phyloP scores from a whole-genome alignment of 2,329 filamentous ascomycete species.

The Penicillium sp. region DNA sequence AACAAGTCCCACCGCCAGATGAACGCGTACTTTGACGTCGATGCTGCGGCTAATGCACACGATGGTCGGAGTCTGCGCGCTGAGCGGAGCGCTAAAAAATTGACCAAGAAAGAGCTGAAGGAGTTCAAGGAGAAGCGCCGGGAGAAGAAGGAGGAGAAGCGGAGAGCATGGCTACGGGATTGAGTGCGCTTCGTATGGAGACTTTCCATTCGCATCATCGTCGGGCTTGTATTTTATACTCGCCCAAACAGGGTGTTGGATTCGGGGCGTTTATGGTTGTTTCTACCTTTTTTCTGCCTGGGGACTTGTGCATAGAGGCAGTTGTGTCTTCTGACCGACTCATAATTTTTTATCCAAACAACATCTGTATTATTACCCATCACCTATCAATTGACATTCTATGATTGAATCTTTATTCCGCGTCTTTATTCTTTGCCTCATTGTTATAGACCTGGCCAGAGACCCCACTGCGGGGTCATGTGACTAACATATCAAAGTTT shows the following conservation, averaged over 20 bases:
- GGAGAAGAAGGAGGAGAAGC: constrained; percentile 91
- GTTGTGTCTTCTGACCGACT: not conserved
- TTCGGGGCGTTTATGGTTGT: constrained; percentile 20
- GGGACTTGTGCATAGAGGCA: constrained; percentile 18
- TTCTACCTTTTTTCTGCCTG: not conserved
- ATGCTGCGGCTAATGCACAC: constrained; percentile 87
- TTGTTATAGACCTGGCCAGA: not conserved
- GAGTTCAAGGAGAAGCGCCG: constrained; percentile 87
- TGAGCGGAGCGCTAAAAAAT: constrained; percentile 81
- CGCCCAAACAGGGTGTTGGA: constrained; percentile 11
- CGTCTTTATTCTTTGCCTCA: not conserved
- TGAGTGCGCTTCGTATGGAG: constrained; percentile 39
- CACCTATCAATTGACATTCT: not conserved
- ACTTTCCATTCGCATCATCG: not conserved
- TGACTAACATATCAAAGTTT: constrained; percentile 27
- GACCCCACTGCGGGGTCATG: constrained; percentile 22
- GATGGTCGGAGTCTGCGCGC: constrained; percentile 89
- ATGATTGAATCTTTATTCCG: not conserved
- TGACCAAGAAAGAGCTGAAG: constrained; percentile 83
- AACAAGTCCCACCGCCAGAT: constrained; percentile 85
- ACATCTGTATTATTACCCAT: constrained; percentile 17
- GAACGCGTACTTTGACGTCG: constrained; percentile 94
- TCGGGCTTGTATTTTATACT: constrained; percentile 9
- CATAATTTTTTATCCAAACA: constrained; percentile 2
- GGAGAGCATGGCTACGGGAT: constrained; percentile 85